Conservation (phyloP, 495 filamentous ascomycete genomes). For the Rusavskia elegans region DNA sequence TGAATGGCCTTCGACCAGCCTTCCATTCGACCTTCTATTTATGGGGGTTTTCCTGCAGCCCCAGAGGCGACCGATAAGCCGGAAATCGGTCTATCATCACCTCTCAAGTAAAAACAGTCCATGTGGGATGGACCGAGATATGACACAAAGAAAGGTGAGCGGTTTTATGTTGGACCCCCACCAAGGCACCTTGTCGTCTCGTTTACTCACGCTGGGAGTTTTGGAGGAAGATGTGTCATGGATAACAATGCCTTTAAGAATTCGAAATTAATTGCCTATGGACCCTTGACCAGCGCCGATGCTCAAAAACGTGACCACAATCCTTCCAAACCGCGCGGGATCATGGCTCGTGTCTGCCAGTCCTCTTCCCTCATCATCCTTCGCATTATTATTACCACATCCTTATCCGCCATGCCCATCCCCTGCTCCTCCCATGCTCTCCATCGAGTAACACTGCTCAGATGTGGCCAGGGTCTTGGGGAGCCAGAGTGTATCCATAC, state of each 20-base stretch:
- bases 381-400: not conserved
- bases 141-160: too few relatives aligned
- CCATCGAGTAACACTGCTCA: not conserved
- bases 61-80: not conserved
- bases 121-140: too few relatives aligned
- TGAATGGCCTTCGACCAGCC: too few relatives aligned
- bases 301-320: not conserved
- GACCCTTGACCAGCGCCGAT: not conserved
- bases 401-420: not conserved
- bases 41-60: not conserved
- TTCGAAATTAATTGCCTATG: too few relatives aligned
- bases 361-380: not conserved
- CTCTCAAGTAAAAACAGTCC: too few relatives aligned
- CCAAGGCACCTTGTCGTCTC: too few relatives aligned
- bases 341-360: not conserved
- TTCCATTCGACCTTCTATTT: too few relatives aligned
- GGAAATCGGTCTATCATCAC: too few relatives aligned
- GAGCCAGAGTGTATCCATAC: constrained; percentile 5
- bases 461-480: not conserved
- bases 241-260: too few relatives aligned
- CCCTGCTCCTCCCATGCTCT: not conserved
- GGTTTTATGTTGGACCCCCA: too few relatives aligned
- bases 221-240: too few relatives aligned
- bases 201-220: too few relatives aligned
- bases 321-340: not conserved